Percentiles rank a stretch among this genome's conserved stretches.
phyloP scores from a whole-genome alignment of 768 basidiomycete species.

The Multifurca ochricompacta region DNA sequence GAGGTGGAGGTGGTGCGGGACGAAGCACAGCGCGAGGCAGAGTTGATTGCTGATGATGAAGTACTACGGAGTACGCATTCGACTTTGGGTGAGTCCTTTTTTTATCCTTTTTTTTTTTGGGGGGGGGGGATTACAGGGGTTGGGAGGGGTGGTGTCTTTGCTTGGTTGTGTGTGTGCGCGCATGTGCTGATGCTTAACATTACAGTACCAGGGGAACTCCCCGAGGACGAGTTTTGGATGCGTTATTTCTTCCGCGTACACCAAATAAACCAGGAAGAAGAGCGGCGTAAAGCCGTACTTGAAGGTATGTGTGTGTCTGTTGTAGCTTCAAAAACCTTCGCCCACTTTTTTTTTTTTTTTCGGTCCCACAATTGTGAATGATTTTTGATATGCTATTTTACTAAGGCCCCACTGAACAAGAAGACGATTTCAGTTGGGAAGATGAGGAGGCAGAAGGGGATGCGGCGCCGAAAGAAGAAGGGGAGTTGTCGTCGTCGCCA shows the following conservation, averaged over 20 bases:
- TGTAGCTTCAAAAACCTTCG: no score
- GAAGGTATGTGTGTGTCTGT: slow-evolving; percentile 58
- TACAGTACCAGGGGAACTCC: slow-evolving; percentile 65
- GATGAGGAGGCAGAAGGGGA: slow-evolving; percentile 92
- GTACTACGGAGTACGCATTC: slow-evolving; percentile 47
- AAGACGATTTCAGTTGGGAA: slow-evolving; percentile 92
- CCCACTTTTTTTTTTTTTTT: background rate
- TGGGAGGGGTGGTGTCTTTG: no score
- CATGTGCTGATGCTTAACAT: no score
- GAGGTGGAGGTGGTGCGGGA: slow-evolving; percentile 50
- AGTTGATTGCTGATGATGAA: slow-evolving; percentile 41
- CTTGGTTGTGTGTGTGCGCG: no score
- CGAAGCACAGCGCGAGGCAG: slow-evolving; percentile 41
- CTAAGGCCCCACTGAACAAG: slow-evolving; percentile 58
- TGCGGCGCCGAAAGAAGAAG: slow-evolving; percentile 12
- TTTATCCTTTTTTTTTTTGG: slow-evolving; percentile 1
- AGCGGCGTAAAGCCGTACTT: slow-evolving; percentile 67
- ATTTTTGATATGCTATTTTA: slow-evolving; percentile 23
- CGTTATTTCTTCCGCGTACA: slow-evolving; percentile 85
- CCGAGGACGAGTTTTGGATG: slow-evolving; percentile 68
- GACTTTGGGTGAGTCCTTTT: slow-evolving; percentile 48
- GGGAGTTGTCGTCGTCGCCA: background rate
- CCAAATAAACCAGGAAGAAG: slow-evolving; percentile 74
- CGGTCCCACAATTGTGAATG: background rate
- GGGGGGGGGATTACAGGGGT: no score